Evolutionary conservation across 305 asterid genomes (phyloP).

Genomic region (Fraxinus ornus): DNA sequence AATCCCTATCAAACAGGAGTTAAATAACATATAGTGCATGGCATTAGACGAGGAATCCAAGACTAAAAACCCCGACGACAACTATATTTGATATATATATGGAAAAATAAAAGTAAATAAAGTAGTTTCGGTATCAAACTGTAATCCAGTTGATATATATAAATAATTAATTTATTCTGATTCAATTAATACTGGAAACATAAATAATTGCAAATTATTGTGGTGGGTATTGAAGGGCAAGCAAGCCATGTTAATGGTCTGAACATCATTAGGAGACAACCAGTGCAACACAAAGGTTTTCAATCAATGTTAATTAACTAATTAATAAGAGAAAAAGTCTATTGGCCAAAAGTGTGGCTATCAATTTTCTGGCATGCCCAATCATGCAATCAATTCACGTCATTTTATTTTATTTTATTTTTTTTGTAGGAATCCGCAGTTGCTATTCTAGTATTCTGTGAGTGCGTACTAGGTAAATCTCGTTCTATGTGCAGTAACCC

Average conservation of each 20-base stretch:
- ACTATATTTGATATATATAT: neutral
- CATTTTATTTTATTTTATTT: too few species aligned
- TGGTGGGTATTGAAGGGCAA: neutral
- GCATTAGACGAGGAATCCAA: neutral
- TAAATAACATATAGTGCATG: neutral
- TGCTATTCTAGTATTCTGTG: too few species aligned
- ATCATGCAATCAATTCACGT: neutral
- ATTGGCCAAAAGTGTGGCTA: neutral
- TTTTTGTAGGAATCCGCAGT: too few species aligned
- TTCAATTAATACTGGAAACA: neutral
- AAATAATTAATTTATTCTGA: neutral
- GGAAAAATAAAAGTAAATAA: neutral
- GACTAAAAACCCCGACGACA: neutral
- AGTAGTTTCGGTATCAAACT: neutral
- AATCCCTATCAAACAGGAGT: too few species aligned
- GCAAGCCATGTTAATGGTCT: neutral
- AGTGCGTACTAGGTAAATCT: too few species aligned
- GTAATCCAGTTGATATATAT: neutral
- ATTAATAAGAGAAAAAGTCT: neutral
- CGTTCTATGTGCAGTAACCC: too few species aligned
- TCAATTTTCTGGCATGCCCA: neutral
- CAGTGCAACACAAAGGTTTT: neutral
- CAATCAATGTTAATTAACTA: neutral
- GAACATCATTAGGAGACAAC: slow-evolving; percentile 2
- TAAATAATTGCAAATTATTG: neutral